Evolutionary conservation across 768 basidiomycete genomes (phyloP).

Genomic region (Tulasnella sp.): DNA sequence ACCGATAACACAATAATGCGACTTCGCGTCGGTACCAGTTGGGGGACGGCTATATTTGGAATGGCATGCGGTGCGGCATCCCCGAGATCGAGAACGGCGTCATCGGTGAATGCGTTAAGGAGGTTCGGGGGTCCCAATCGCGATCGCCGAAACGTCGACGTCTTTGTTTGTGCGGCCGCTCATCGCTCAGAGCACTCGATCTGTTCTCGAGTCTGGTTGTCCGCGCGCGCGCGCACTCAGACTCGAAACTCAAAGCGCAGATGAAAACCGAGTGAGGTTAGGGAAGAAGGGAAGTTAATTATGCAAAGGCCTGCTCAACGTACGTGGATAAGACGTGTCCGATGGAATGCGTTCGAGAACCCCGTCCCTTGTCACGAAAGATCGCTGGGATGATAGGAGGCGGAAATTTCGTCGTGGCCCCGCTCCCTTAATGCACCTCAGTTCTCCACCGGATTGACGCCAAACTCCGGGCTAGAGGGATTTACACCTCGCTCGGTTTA

Average conservation of each 20-base stretch:
- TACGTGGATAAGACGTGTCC: not conserved
- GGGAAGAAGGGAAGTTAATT: conserved; percentile 1
- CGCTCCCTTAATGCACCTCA: not conserved
- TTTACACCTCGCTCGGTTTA: not conserved
- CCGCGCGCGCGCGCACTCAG: not conserved
- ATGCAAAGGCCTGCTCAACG: not conserved
- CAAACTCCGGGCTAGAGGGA: not conserved
- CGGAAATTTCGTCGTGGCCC: not conserved
- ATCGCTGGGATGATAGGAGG: conserved; percentile 16
- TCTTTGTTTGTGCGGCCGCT: not conserved
- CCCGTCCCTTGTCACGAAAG: not conserved
- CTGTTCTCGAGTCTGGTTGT: not conserved
- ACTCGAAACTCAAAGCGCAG: not conserved
- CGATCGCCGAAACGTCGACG: no score
- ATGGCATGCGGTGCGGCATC: not conserved
- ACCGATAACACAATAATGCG: not conserved
- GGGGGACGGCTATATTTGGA: not conserved
- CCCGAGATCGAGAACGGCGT: not conserved
- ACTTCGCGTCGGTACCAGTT: no score
- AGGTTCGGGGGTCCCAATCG: no score
- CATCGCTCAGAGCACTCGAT: not conserved
- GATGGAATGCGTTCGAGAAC: conserved; percentile 3
- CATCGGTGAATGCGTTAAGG: not conserved
- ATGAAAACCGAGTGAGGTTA: not conserved
- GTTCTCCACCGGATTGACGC: not conserved